Evolutionary conservation across 495 filamentous ascomycete genomes (phyloP), one percentile per base, ranked within the genome.

Genomic region (Xylaria telfairii): DNA sequence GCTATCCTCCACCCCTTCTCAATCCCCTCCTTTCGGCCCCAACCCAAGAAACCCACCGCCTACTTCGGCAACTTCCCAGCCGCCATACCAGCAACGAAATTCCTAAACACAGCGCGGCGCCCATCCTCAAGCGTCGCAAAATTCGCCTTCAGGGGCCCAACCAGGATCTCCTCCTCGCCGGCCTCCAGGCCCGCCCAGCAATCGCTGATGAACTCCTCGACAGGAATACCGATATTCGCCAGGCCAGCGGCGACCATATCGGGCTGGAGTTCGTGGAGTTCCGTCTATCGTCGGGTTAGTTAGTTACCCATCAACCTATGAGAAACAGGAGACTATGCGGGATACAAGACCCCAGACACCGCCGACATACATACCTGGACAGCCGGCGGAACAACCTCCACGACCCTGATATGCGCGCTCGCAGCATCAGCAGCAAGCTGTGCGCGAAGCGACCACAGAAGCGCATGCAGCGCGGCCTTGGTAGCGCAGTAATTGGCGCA

Each of bases 301-400:
- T 32, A 63, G 39, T 19, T 3, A 30, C 24, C 8, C 19, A 24
- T 24, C 21, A n/a, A n/a, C n/a, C n/a, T n/a, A n/a, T n/a, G n/a
- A n/a, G n/a, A n/a, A n/a, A n/a, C n/a, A n/a, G n/a, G n/a, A n/a
- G n/a, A n/a, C n/a, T n/a, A n/a, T 2, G 3, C 6, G 47, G 47
- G 39, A 63, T 42, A 46, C 39, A n/a, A 3, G 9, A 28, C 7
- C n/a, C 2, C 2, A 51, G 7, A 51, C 5, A n/a, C n/a, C n/a
- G n/a, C n/a, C n/a, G n/a, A n/a, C n/a, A 47, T 53, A 65, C 49
- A 3, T 30, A 67, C 64, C 65, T 67, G 88, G 32, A 93, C 90
- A 3, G 88, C 84, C 4, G 91, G 90, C 7, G 90, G 90, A 54
- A 90, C 82, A 17, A 92, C 76, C 79, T 93, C 91, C 37, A 92